Evolutionary conservation across 1,139 yeast species (phyloP).

Genomic region (Taphrina pruni): DNA sequence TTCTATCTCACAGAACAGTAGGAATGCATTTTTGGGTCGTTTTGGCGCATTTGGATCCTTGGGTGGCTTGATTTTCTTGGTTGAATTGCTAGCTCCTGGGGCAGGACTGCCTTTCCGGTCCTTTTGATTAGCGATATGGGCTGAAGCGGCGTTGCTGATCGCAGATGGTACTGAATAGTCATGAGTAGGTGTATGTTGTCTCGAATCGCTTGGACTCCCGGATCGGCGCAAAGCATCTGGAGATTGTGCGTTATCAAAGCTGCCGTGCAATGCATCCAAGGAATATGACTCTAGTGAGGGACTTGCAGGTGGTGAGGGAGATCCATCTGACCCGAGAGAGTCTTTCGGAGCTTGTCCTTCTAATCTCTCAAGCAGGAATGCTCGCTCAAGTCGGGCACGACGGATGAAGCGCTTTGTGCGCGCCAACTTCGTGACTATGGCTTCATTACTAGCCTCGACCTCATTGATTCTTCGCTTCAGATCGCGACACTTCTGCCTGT

Average conservation of each 20-base stretch:
- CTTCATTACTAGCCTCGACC: conserved; percentile 79
- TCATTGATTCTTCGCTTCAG: conserved; percentile 73
- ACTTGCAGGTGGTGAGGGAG: conserved; percentile 38
- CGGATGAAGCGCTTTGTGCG: conserved; percentile 80
- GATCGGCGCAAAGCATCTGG: conserved; percentile 27
- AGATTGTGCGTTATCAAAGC: neutral
- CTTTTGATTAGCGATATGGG: conserved; percentile 18
- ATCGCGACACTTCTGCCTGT: conserved; percentile 70
- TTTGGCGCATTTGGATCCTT: conserved; percentile 34
- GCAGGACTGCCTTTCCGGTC: conserved; percentile 50
- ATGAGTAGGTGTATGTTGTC: conserved; percentile 18
- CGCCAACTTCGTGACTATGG: conserved; percentile 75
- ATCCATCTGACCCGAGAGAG: conserved; percentile 27
- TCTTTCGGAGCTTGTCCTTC: conserved; percentile 56
- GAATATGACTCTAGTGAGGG: conserved; percentile 37
- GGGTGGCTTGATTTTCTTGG: conserved; percentile 56
- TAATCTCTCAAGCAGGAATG: conserved; percentile 76
- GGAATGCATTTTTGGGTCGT: conserved; percentile 41
- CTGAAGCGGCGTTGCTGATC: conserved; percentile 8
- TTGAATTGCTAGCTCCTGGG: conserved; percentile 81
- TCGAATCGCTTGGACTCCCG: conserved; percentile 11
- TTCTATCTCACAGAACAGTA: conserved; percentile 75
- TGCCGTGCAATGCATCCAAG: conserved; percentile 3
- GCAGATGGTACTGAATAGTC: conserved; percentile 7
- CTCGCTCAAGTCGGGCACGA: conserved; percentile 80